A percentile compares a stretch with the other conserved stretches of the same genome.
phyloP scores from a whole-genome alignment of 2,329 filamentous ascomycete species.

The Colletotrichum paranaense region DNA sequence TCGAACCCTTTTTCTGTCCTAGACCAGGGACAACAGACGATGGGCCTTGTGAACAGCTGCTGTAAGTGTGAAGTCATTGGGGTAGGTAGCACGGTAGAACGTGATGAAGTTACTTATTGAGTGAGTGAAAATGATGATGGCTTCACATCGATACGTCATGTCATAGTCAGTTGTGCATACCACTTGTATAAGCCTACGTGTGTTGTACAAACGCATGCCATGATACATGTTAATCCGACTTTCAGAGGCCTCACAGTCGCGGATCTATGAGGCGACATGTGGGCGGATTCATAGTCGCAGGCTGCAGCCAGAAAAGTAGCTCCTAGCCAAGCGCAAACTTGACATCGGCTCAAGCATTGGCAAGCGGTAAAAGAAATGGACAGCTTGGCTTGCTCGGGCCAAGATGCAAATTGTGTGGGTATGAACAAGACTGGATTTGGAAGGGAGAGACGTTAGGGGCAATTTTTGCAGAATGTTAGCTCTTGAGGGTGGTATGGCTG shows the following conservation, averaged over 20 bases:
- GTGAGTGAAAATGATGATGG: not conserved
- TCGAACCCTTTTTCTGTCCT: not conserved
- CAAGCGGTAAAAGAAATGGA: not conserved
- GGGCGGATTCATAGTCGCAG: too few species aligned
- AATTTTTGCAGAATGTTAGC: not conserved
- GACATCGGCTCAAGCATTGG: not conserved
- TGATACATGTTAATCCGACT: too few species aligned
- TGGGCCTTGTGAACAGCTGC: not conserved
- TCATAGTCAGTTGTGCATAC: not conserved
- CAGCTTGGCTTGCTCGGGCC: constrained; percentile 8
- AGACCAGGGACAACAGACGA: not conserved
- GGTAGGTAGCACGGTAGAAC: not conserved
- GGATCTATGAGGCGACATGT: not conserved
- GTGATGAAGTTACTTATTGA: not conserved
- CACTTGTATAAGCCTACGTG: not conserved
- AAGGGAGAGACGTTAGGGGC: not conserved
- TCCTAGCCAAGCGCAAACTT: not conserved
- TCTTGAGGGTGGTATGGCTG: not conserved
- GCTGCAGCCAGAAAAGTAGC: not conserved
- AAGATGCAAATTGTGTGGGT: not conserved
- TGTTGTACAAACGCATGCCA: not conserved
- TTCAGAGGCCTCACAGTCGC: not conserved
- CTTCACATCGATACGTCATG: not conserved
- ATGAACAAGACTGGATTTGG: not conserved
- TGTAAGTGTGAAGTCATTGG: not conserved